Evolutionary conservation across 805 yeast species (phyloP).

Genomic region (Nakazawaea laoshanensis): DNA sequence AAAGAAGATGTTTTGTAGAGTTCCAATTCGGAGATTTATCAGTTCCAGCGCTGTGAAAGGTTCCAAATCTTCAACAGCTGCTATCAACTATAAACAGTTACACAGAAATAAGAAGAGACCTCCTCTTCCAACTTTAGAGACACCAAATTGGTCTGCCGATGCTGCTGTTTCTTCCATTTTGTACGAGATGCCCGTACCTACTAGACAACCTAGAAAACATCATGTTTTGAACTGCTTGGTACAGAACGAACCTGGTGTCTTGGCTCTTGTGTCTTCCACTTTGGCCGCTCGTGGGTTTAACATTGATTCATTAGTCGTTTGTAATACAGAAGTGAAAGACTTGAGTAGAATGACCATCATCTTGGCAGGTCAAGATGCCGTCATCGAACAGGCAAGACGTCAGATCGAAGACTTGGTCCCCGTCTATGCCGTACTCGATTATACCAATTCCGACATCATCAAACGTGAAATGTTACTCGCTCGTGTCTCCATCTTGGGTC

Average conservation of each 20-base stretch:
- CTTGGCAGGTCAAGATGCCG: constrained; percentile 88
- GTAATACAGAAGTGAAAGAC: constrained; percentile 93
- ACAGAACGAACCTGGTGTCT: constrained; percentile 97
- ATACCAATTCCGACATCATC: constrained; percentile 82
- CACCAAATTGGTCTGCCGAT: constrained; percentile 93
- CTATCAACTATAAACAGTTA: constrained; percentile 86
- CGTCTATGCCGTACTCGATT: constrained; percentile 95
- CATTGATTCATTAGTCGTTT: constrained; percentile 94
- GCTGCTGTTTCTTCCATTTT: constrained; percentile 93
- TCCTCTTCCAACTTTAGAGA: constrained; percentile 84
- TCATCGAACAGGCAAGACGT: constrained; percentile 95
- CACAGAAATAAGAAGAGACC: constrained; percentile 85
- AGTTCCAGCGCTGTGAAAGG: constrained; percentile 4
- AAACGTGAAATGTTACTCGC: constrained; percentile 87
- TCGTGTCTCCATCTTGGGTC: constrained; percentile 87
- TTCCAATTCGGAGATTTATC: constrained; percentile 2
- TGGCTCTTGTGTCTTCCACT: constrained; percentile 87
- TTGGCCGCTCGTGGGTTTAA: constrained; percentile 98
- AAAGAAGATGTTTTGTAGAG: background rate
- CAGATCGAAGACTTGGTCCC: constrained; percentile 98
- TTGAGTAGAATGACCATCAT: constrained; percentile 96
- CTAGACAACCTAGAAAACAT: constrained; percentile 57
- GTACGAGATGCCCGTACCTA: constrained; percentile 78
- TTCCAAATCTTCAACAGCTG: constrained; percentile 66
- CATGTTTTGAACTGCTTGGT: constrained; percentile 95